Base-by-base conservation (phyloP, 441 rosid species). In the Capsella rubella region DNA sequence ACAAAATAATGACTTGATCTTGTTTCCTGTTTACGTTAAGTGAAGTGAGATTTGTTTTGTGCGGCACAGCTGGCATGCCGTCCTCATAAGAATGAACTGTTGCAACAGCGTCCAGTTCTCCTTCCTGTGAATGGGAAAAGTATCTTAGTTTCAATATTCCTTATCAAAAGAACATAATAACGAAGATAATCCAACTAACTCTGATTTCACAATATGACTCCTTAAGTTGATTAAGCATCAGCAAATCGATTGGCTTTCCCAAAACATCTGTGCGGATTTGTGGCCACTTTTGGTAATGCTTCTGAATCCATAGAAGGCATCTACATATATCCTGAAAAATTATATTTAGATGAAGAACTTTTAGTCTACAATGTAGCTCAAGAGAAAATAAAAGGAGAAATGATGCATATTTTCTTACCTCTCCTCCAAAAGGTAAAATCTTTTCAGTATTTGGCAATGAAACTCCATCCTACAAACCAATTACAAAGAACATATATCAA, bases 301-400 rank as follows among this genome's bases (percentile, higher is more conserved):
- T 91, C 78, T 96, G 99, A 65, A 91, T 92, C 98, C 99, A 91
- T 18, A 96, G 85, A 77, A 96, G 93, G 76, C 99, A 90, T 85
- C 99, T 96, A 70, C 96, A 89, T 83, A 96, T 89, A 76, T 96
- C 99, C 99, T 91, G 87, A 78, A 69, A 56, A 53, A 45, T 46
- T 39, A 53, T 21, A 37, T 16, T 31, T 25, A 37, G 60, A 54
- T 49, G 28, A 39, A 62, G 45, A 52, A 15, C 34, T n/a, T 51
- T 79, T 13, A 74, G 39, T 39, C 60, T 12, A 21, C 28, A 47
- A 63, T 71, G 64, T 55, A 68, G 57, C 69, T 49, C 58, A 59
- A 28, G 12, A 62, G 71, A 81, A 71, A 45, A 1, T 9, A 27
- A 69, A 32, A 58, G 47, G 32, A 67, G 46, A 72, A 50, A 70